A percentile compares a stretch with the other conserved stretches of the same genome.
Evolutionary conservation across 2,329 filamentous ascomycete genomes (phyloP).

Genomic region (Hirsutella thompsonii): DNA sequence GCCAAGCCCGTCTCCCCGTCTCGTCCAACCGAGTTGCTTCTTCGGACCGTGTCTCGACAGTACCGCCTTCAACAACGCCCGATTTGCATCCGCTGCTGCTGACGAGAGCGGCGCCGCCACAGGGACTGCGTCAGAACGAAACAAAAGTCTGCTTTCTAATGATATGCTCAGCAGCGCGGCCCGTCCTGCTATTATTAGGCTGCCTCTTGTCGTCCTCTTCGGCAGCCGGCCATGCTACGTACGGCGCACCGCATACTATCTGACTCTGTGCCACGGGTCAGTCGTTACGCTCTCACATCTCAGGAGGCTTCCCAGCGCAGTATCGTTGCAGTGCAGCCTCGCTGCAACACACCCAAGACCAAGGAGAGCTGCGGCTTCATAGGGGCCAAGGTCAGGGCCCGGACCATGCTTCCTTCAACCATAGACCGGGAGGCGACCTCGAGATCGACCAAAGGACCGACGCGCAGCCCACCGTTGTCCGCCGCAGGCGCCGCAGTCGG

Average conservation of each 20-base stretch:
- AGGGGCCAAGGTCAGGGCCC: background rate
- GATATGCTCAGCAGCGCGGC: slow-evolving; percentile 1
- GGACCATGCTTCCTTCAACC: background rate
- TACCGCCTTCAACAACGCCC: no score
- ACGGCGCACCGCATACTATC: background rate
- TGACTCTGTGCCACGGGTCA: background rate
- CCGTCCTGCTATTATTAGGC: slow-evolving; percentile 1
- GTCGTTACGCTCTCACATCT: background rate
- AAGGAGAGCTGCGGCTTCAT: background rate
- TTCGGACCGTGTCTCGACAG: background rate
- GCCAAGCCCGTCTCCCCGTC: background rate
- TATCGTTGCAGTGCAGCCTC: background rate
- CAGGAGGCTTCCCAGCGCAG: background rate
- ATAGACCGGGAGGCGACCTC: background rate
- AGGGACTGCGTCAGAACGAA: background rate
- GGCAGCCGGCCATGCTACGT: background rate
- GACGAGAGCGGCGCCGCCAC: slow-evolving; percentile 2
- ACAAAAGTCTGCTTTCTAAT: slow-evolving; percentile 1
- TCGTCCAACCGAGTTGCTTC: background rate
- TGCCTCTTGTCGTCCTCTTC: background rate
- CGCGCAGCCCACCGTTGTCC: no score
- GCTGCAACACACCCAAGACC: background rate
- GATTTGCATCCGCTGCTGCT: background rate
- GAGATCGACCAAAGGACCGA: background rate
- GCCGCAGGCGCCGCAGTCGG: slow-evolving; percentile 2